Conservation (phyloP, 495 filamentous ascomycete species). For the Neurospora tetraspora region DNA sequence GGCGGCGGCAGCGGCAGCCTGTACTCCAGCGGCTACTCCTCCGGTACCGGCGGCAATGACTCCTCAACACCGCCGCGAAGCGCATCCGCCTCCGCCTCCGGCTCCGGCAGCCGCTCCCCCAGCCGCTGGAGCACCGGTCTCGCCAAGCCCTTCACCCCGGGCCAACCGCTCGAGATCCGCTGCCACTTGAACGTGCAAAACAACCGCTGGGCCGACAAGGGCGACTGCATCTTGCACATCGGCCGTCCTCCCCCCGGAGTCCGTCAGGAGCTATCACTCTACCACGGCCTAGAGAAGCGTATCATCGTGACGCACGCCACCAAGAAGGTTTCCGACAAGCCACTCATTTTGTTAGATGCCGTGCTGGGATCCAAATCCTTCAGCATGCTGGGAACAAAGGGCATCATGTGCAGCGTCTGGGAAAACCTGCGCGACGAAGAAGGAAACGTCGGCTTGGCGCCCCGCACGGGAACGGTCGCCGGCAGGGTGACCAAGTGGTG, state of each 20-base stretch:
- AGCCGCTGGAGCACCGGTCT: conserved; percentile 44
- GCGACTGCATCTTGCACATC: conserved; percentile 72
- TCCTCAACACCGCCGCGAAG: conserved; percentile 45
- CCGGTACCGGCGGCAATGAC: conserved; percentile 32
- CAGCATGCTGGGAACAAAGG: conserved; percentile 67
- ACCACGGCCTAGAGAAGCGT: conserved; percentile 64
- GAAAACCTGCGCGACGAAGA: conserved; percentile 65
- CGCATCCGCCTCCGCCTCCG: conserved; percentile 40
- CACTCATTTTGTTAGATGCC: conserved; percentile 65
- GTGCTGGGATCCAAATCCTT: conserved; percentile 78
- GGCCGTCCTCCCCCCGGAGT: conserved; percentile 54
- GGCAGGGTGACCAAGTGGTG: conserved; percentile 71
- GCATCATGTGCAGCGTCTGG: conserved; percentile 81
- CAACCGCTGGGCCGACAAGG: conserved; percentile 84
- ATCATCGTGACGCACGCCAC: conserved; percentile 54
- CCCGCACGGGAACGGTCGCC: conserved; percentile 60
- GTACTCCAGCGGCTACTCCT: conserved; percentile 46
- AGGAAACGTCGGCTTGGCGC: conserved; percentile 55
- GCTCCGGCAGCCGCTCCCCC: conserved; percentile 17
- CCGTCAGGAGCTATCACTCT: conserved; percentile 38
- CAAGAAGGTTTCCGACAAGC: conserved; percentile 52
- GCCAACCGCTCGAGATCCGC: conserved; percentile 54
- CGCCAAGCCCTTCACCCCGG: conserved; percentile 19
- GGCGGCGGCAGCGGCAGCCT: conserved; percentile 51
- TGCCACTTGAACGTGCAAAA: conserved; percentile 69